Evolutionary conservation across 306 rosid genomes (phyloP), one percentile per base, ranked within the genome.

Genomic region (Vigna mungo): DNA sequence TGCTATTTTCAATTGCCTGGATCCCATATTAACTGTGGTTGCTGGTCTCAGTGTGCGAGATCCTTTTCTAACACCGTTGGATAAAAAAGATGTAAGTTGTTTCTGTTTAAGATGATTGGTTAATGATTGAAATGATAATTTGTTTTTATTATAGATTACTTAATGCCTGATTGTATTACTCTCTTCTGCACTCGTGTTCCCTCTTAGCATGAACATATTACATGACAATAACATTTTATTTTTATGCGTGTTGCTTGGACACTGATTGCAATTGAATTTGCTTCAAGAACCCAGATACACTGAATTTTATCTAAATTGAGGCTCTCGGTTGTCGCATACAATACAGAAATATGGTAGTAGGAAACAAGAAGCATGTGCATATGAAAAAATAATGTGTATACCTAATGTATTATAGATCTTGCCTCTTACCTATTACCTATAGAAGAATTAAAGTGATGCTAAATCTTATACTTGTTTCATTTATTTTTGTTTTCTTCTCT

Each of bases 1-100:
- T 47, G 82, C 96, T 52, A 87, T 89, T 78, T 88, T 96, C 78
- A 92, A 91, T 76, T 96, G 98, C 81, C 88, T 96, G 81, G 99
- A 92, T 85, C 99, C 99, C 51, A 80, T 96, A 77, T 82, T 92
- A 87, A 92, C 97, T 72, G 68, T 96, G 78, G 98, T 89, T 81
- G 90, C 96, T 81, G 97, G 99, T 59, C 94, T 92, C 36, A 96
- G 99, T 74, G 98, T 92, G 75, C 89, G 99, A 76, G 99, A 96
- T 89, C 97, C 98, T 79, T 92, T 96, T 78, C 84, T 91, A 72
- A 80, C 89, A 48, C 99, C 99, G 16, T 56, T 89, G 68, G 98
- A 96, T 81, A 96, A 91, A 82, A 95, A 91, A 78, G 98, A 92
- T 77, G 99, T 95, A 85, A 88, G 99, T 75, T 79, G 52, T 32